A percentile compares a stretch with the other conserved stretches of the same genome.
These are phyloP conservation scores for Cordyceps farinosa DNA, from an alignment of 2,329 filamentous ascomycete genomes.

Conservation along the genomic window DNA sequence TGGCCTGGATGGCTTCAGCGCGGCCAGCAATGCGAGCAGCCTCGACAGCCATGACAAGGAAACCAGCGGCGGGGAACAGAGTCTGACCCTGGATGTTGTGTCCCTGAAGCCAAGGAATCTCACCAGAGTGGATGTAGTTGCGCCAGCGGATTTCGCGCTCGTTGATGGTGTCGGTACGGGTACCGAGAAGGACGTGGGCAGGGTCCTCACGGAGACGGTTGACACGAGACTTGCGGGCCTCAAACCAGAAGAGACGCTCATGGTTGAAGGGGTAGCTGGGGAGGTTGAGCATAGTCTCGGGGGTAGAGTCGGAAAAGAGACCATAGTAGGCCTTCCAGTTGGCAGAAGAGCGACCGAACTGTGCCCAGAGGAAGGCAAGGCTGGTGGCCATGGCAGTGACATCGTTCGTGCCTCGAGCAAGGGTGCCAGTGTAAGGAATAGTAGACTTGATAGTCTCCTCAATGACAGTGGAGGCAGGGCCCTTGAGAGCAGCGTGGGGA, in stretches of 20 bases:
- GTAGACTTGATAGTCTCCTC: constrained; percentile 33
- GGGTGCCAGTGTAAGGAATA: constrained; percentile 39
- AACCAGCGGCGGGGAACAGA: constrained; percentile 44
- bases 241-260: constrained; percentile 26
- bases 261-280: constrained; percentile 35
- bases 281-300: constrained; percentile 22
- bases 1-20: constrained; percentile 10
- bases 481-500: constrained; percentile 45
- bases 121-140: constrained; percentile 43
- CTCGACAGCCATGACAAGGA: constrained; percentile 42
- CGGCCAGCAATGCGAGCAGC: constrained; percentile 29
- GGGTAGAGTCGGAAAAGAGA: constrained; percentile 16
- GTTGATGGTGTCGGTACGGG: constrained; percentile 22
- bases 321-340: constrained; percentile 22
- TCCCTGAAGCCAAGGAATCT: constrained; percentile 53
- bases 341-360: constrained; percentile 23
- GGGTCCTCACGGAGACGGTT: constrained; percentile 37
- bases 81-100: constrained; percentile 51
- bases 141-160: constrained; percentile 39
- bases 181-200: constrained; percentile 43
- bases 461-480: constrained; percentile 32
- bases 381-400: constrained; percentile 44
- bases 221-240: constrained; percentile 26
- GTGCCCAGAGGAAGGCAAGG: constrained; percentile 22
- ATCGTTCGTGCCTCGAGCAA: constrained; percentile 40